Conservation (phyloP, 1,284 basidiomycete species). For the Ceratobasidium sp. region DNA sequence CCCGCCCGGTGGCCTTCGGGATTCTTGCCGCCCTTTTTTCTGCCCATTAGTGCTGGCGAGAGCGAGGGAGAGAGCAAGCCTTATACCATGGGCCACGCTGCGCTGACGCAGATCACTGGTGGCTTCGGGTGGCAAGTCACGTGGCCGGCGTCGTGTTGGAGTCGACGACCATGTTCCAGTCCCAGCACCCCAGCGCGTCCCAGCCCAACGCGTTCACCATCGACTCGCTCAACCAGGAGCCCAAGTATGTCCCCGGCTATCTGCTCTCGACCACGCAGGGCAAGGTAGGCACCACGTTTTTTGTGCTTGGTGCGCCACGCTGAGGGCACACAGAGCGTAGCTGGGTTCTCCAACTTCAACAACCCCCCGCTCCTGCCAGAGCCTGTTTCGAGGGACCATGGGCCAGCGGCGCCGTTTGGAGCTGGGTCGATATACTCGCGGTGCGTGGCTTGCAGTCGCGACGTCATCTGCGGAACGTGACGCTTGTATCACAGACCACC, state of each 20-base stretch:
- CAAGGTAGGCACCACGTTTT: conserved; percentile 29
- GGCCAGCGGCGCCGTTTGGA: conserved; percentile 9
- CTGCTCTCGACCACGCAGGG: conserved; percentile 45
- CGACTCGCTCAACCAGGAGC: conserved; percentile 44
- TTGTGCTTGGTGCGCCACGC: not conserved
- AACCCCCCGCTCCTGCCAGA: conserved; percentile 39
- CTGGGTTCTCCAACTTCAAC: conserved; percentile 38
- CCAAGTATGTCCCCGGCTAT: conserved; percentile 46
- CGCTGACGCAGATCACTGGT: conserved; percentile 26
- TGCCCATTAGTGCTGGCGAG: conserved; percentile 23
- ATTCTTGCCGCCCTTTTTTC: conserved; percentile 40
- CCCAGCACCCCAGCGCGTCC: conserved; percentile 27
- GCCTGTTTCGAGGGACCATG: conserved; percentile 28
- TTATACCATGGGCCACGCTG: conserved; percentile 34
- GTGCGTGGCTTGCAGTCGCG: not conserved
- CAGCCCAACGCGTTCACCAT: conserved; percentile 41
- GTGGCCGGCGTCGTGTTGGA: not conserved
- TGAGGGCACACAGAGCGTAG: conserved; percentile 23
- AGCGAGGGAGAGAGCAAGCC: not conserved
- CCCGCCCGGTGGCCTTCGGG: conserved; percentile 35
- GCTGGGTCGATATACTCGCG: conserved; percentile 35
- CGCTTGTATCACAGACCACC: conserved; percentile 11
- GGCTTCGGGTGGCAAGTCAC: conserved; percentile 35
- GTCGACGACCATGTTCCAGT: conserved; percentile 40
- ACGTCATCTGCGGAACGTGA: not conserved